Percentiles rank a stretch among this genome's conserved stretches.
Evolutionary conservation across 208 protist species (phyloP).

Genomic region (Leptomonas pyrrhocoris): DNA sequence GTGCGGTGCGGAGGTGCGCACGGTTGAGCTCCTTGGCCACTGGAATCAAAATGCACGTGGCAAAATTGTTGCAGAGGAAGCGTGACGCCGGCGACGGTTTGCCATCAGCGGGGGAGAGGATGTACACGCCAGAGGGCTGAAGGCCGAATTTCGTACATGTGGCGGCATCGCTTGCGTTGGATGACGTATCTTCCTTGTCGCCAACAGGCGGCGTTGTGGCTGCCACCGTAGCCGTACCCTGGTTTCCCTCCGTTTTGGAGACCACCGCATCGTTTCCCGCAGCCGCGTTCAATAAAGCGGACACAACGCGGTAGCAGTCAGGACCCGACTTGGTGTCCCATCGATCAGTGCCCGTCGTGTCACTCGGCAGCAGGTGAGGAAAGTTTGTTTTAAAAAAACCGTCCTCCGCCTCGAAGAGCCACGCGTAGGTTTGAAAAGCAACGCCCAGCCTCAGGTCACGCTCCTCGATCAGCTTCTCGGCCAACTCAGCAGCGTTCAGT

Average conservation of each 20-base stretch:
- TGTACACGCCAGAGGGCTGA: not conserved
- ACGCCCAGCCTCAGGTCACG: not conserved
- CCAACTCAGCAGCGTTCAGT: not conserved
- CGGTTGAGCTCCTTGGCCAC: constrained; percentile 40
- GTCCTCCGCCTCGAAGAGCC: constrained; percentile 34
- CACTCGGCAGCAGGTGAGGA: constrained; percentile 2
- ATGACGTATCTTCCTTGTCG: not conserved
- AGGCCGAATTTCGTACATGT: not conserved
- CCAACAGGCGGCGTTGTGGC: not conserved
- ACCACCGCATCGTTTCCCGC: not conserved
- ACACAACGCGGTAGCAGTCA: constrained; percentile 7
- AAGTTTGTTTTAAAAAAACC: constrained; percentile 32
- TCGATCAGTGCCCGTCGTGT: not conserved
- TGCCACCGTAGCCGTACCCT: too few relatives aligned
- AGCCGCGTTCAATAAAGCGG: not conserved
- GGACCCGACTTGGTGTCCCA: constrained; percentile 1
- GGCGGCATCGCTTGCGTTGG: not conserved
- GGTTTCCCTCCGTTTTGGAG: too few relatives aligned
- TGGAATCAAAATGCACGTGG: constrained; percentile 44
- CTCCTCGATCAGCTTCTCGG: constrained; percentile 4
- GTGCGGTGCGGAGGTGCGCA: constrained; percentile 19
- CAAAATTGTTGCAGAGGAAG: constrained; percentile 47
- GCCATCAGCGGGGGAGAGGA: not conserved
- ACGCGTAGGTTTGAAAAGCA: constrained; percentile 13
- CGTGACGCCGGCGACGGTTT: constrained; percentile 45